phyloP scores from a whole-genome alignment of 2,329 filamentous ascomycete species.

The Fusarium virguliforme region DNA sequence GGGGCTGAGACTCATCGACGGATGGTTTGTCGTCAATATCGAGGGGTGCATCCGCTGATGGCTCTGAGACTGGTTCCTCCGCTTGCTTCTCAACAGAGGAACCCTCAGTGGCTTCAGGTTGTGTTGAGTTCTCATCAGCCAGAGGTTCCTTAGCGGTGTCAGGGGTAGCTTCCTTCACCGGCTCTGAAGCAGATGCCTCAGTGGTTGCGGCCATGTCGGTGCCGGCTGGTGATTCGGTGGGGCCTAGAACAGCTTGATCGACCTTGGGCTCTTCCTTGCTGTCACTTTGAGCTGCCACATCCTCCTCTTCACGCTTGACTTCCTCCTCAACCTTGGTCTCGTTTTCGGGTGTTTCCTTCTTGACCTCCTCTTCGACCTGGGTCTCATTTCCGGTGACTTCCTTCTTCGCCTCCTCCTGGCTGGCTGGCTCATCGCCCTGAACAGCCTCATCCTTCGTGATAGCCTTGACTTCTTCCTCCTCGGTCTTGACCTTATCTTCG shows the following conservation, averaged over 20 bases:
- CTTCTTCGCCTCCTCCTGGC: too few species aligned
- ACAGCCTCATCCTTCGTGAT: neutral
- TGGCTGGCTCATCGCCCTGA: too few species aligned
- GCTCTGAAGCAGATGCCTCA: constrained; percentile 1
- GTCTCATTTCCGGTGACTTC: neutral
- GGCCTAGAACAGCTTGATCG: constrained; percentile 11
- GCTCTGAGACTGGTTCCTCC: constrained; percentile 14
- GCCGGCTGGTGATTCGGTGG: neutral
- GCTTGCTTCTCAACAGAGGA: neutral
- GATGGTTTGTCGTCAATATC: constrained; percentile 6
- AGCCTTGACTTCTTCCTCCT: neutral
- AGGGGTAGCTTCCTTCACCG: constrained; percentile 3
- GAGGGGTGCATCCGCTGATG: constrained; percentile 4
- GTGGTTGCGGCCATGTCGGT: neutral
- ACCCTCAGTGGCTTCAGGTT: neutral
- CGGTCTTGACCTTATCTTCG: neutral
- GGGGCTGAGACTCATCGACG: constrained; percentile 41
- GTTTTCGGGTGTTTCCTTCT: neutral
- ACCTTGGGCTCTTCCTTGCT: constrained; percentile 1
- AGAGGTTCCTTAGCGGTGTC: constrained; percentile 26
- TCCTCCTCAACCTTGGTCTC: neutral
- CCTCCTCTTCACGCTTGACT: constrained; percentile 1
- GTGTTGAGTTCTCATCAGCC: constrained; percentile 33
- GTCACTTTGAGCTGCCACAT: neutral
- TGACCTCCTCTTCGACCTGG: neutral